Conservation (phyloP, 2,329 filamentous ascomycete genomes). For the Curvularia eragrostidis region DNA sequence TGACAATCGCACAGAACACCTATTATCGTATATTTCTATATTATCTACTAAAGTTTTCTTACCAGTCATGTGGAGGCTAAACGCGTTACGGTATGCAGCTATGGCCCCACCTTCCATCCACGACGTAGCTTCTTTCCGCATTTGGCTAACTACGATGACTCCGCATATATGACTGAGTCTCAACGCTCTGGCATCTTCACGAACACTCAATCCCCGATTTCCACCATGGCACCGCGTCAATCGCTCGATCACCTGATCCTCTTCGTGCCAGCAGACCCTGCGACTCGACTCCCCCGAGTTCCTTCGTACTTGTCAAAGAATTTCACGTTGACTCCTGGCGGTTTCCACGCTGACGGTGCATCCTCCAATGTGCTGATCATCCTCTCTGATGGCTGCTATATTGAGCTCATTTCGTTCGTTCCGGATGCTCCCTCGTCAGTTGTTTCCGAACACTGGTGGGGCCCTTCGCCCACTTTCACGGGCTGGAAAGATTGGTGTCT, state of each 20-base stretch:
- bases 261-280: slow-evolving; percentile 63
- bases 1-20: too few species aligned
- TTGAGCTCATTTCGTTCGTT: slow-evolving; percentile 69
- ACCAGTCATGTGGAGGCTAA: background rate
- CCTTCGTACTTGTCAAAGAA: slow-evolving; percentile 59
- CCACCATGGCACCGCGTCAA: slow-evolving; percentile 13
- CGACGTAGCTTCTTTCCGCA: background rate
- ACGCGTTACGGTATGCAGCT: background rate
- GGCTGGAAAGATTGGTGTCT: slow-evolving; percentile 67
- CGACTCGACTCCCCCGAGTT: slow-evolving; percentile 47
- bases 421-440: slow-evolving; percentile 21
- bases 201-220: background rate
- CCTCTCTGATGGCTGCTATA: slow-evolving; percentile 68
- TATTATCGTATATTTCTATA: too few species aligned
- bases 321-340: slow-evolving; percentile 67
- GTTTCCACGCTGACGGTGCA: slow-evolving; percentile 65
- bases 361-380: slow-evolving; percentile 69
- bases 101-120: background rate
- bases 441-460: slow-evolving; percentile 66
- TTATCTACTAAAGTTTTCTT: too few species aligned
- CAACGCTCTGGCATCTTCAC: background rate
- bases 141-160: background rate
- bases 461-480: slow-evolving; percentile 57
- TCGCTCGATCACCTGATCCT: slow-evolving; percentile 70
- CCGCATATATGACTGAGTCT: background rate